A percentile compares a stretch with the other conserved stretches of the same genome.
Evolutionary conservation across 306 rosid species (phyloP).

Genomic region (Quercus parvula): DNA sequence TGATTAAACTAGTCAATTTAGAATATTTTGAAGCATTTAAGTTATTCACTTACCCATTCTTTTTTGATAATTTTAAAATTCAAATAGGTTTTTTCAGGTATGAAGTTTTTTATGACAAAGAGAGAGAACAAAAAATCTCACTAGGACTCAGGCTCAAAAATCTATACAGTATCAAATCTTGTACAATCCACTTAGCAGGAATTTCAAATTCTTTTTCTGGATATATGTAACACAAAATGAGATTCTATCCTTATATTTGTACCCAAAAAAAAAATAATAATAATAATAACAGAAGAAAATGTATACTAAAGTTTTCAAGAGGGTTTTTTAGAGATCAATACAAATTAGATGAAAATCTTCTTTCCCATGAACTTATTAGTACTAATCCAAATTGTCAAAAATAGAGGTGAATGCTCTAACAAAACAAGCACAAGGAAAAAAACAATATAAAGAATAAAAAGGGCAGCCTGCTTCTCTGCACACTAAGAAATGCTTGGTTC

Average conservation of each 20-base stretch:
- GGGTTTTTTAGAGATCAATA: too few relatives aligned
- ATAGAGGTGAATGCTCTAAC: neutral
- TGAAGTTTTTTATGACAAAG: too few relatives aligned
- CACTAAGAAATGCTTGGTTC: neutral
- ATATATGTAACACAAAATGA: neutral
- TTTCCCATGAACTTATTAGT: too few relatives aligned
- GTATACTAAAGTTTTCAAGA: neutral
- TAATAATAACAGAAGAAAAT: neutral
- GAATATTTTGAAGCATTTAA: slow-evolving; percentile 7
- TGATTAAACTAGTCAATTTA: slow-evolving; percentile 7
- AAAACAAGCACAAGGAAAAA: slow-evolving; percentile 11
- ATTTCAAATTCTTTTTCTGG: neutral
- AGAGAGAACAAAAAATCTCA: too few relatives aligned
- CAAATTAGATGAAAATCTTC: neutral
- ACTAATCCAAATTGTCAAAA: slow-evolving; percentile 1
- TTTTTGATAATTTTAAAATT: neutral
- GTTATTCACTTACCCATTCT: neutral
- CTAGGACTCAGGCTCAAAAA: neutral
- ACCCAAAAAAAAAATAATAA: neutral
- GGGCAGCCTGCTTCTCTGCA: neutral
- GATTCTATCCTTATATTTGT: neutral
- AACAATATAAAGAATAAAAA: neutral
- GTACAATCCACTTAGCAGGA: neutral
- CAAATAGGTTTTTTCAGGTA: neutral
- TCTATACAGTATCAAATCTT: neutral